Percentiles rank a stretch among this genome's conserved stretches.
phyloP scores from a whole-genome alignment of 306 rosid species.

The Dryas alaskensis region DNA sequence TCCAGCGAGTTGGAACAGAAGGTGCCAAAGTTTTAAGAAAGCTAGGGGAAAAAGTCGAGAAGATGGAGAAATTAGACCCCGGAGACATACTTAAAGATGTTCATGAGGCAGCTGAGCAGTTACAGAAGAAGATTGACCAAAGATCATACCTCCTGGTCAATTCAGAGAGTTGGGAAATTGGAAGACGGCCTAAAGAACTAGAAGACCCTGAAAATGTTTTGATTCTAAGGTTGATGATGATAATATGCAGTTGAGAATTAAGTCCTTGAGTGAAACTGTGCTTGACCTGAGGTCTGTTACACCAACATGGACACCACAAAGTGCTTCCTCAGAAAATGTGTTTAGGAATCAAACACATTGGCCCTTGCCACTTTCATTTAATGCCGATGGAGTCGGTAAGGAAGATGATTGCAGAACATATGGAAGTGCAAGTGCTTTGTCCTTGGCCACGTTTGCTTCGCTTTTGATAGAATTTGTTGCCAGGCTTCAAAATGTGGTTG shows the following conservation, averaged over 20 bases:
- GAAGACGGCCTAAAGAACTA: conserved; percentile 22
- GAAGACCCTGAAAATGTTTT: background rate
- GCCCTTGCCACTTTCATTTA: conserved; percentile 21
- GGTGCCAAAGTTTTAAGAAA: conserved; percentile 56
- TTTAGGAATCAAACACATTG: conserved; percentile 25
- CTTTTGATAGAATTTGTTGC: too few relatives aligned
- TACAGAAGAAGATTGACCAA: conserved; percentile 57
- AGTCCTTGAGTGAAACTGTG: conserved; percentile 32
- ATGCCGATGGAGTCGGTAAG: too few relatives aligned
- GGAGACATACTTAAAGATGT: conserved; percentile 42
- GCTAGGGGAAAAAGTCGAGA: conserved; percentile 57
- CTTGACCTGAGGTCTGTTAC: conserved; percentile 24
- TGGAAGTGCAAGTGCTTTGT: conserved; percentile 63
- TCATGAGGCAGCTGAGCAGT: conserved; percentile 54
- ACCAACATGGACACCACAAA: conserved; percentile 15
- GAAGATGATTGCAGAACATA: conserved; percentile 28
- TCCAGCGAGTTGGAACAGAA: conserved; percentile 53
- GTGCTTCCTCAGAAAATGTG: conserved; percentile 17
- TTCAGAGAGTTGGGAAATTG: conserved; percentile 52
- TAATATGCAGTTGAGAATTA: conserved; percentile 13
- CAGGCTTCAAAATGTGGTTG: too few relatives aligned
- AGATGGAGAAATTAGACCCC: conserved; percentile 53
- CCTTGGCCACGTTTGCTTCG: conserved; percentile 40
- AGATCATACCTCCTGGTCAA: conserved; percentile 56
- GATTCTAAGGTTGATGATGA: conserved; percentile 24